These are phyloP conservation scores for Chondrostereum purpureum DNA, from an alignment of 1,284 basidiomycete species.

Conservation along the genomic window DNA sequence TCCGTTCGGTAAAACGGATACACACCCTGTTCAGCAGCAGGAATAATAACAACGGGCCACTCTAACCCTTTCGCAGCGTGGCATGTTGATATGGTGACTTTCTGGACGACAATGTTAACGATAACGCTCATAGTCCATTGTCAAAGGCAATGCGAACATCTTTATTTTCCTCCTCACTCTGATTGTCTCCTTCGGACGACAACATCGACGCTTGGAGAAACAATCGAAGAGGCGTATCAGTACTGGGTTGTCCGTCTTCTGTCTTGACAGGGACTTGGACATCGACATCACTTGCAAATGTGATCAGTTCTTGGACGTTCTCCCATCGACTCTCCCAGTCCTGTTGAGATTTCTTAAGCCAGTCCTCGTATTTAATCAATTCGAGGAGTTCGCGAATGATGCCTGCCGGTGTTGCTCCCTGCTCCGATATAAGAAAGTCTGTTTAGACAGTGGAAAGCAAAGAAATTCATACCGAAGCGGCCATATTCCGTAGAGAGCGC, in stretches of 20 bases:
- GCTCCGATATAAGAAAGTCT: slow-evolving; percentile 5
- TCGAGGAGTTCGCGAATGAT: slow-evolving; percentile 60
- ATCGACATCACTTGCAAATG: slow-evolving; percentile 55
- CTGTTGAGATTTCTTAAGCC: slow-evolving; percentile 61
- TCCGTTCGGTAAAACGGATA: slow-evolving; percentile 79
- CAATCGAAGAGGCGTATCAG: slow-evolving; percentile 63
- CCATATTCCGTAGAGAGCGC: slow-evolving; percentile 46
- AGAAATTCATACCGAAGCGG: slow-evolving; percentile 40
- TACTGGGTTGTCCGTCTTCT: slow-evolving; percentile 19
- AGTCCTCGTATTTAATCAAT: slow-evolving; percentile 59
- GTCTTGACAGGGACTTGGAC: slow-evolving; percentile 12
- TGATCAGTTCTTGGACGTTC: slow-evolving; percentile 31
- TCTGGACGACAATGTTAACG: slow-evolving; percentile 32
- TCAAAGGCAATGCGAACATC: slow-evolving; percentile 33
- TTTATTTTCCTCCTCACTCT: slow-evolving; percentile 51
- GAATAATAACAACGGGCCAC: slow-evolving; percentile 86
- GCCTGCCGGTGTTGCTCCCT: slow-evolving; percentile 60
- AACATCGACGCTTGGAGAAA: slow-evolving; percentile 85
- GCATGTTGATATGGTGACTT: slow-evolving; percentile 84
- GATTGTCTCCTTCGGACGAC: slow-evolving; percentile 71
- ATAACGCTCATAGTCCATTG: not conserved
- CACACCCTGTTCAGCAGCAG: slow-evolving; percentile 71
- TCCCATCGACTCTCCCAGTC: slow-evolving; percentile 3
- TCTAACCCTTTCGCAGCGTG: slow-evolving; percentile 91
- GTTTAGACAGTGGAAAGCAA: slow-evolving; percentile 1